Evolutionary conservation across 108 stramenopile species (phyloP).

Genomic region (Nannochloropsis salina): DNA sequence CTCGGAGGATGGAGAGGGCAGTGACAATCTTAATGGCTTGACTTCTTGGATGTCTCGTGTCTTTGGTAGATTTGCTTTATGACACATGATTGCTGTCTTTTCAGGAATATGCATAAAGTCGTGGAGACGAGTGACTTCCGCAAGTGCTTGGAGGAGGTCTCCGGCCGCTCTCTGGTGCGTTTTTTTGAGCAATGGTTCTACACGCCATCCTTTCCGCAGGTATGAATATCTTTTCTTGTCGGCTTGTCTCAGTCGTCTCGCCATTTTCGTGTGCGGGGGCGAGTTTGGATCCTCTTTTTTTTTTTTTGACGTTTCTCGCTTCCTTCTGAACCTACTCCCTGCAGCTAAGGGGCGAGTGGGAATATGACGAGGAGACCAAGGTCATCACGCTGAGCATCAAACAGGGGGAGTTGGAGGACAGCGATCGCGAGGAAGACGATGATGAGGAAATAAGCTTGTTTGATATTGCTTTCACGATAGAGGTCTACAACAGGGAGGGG

Average conservation of each 20-base stretch:
- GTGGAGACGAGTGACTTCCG: conserved; percentile 4
- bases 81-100: not conserved
- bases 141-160: not conserved
- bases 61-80: too few species aligned
- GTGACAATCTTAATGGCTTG: too few species aligned
- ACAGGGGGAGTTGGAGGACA: not conserved
- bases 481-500: not conserved
- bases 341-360: not conserved
- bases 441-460: not conserved
- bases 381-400: not conserved
- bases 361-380: not conserved
- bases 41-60: not conserved
- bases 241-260: not conserved
- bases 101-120: not conserved
- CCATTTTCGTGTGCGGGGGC: too few species aligned
- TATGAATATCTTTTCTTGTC: not conserved
- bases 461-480: not conserved
- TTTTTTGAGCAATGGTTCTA: not conserved
- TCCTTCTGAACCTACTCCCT: not conserved
- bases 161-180: not conserved
- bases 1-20: not conserved
- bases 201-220: not conserved
- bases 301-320: too few species aligned
- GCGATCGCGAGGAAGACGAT: not conserved
- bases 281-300: too few species aligned